Base-by-base conservation (phyloP, 192 early-diverging fungal species). In the Linnemannia exigua region DNA sequence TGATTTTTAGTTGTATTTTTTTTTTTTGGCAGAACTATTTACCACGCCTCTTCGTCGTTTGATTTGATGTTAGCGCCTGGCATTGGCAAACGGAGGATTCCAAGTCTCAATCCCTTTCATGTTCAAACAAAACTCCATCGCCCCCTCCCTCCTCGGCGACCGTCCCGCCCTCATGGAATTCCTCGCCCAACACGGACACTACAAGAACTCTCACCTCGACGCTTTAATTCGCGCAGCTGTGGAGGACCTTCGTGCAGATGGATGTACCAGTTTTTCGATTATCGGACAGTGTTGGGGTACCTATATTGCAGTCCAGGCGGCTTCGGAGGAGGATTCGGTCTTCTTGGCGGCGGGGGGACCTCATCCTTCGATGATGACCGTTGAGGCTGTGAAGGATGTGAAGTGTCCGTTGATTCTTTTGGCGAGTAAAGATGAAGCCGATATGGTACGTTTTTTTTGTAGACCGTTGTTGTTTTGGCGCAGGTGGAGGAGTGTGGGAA, bases 201-300 rank as follows among this genome's bases (percentile, higher is more conserved):
- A 75, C 67, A 74, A 75, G 19, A 12, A 80, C 67, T 12, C 33
- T 20, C 76, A 84, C 67, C 1, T 79, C 15, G 31, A 54, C 36
- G 67, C 58, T 8, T 1, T 75, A 1, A 79, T 84, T 25, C 25
- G 6, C 2, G 73, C 72, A 14, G 82, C 82, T 1, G 77, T 75
- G 1, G 70, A 86, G 15, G 63, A 89, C 16, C 87, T 95, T 48
- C 79, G 77, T 5, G 73, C 79, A 20, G 74, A 88, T 17, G 90
- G 90, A 67, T 88, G 88, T 25, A 75, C 74, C 6, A 74, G 80
- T 11, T 88, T 91, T 41, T 91, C 91, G n/a, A 61, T 92, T 20
- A 69, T 92, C 54, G 95, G 94, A 16, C 92, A 94, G 77, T 95
- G 94, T 87, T 94, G 94, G 94, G 93, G 95, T 33, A 88, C 88